These are phyloP conservation scores for Hagleromyces aurorensis DNA, from an alignment of 805 yeast genomes.

Conservation along the genomic window DNA sequence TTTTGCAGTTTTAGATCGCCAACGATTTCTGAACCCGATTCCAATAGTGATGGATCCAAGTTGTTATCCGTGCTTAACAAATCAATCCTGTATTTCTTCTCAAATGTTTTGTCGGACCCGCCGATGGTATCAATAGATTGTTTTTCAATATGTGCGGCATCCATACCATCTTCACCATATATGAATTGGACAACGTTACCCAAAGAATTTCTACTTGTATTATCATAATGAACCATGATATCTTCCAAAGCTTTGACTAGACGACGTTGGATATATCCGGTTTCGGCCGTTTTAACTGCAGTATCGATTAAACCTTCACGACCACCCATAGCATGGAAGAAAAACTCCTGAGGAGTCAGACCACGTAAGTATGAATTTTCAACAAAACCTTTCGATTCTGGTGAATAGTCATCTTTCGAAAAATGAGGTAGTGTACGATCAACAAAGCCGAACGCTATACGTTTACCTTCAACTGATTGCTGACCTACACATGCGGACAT, in stretches of 20 bases:
- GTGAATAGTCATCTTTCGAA: conserved; percentile 96
- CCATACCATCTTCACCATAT: conserved; percentile 98
- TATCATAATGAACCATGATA: conserved; percentile 96
- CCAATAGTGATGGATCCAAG: conserved; percentile 66
- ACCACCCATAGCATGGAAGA: conserved; percentile 99
- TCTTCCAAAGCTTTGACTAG: conserved; percentile 94
- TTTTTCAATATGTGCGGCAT: conserved; percentile 95
- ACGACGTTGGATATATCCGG: conserved; percentile 98
- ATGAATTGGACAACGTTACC: conserved; percentile 95
- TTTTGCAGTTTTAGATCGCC: conserved; percentile 84
- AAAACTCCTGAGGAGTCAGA: conserved; percentile 95
- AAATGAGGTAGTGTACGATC: conserved; percentile 97
- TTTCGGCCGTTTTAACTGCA: conserved; percentile 98
- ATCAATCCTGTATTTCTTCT: conserved; percentile 77
- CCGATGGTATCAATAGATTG: conserved; percentile 94
- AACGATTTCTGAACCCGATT: conserved; percentile 81
- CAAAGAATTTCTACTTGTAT: conserved; percentile 93
- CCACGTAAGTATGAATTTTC: conserved; percentile 97
- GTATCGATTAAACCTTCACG: conserved; percentile 99
- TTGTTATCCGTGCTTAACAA: conserved; percentile 61
- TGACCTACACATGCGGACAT: conserved; percentile 99
- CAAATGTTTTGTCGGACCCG: conserved; percentile 80
- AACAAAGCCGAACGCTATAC: conserved; percentile 95
- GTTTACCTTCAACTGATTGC: conserved; percentile 98
- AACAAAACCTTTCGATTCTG: conserved; percentile 96